A percentile compares a stretch with the other conserved stretches of the same genome.
Conservation (phyloP, 768 basidiomycete species). For the Calocera cornea region DNA sequence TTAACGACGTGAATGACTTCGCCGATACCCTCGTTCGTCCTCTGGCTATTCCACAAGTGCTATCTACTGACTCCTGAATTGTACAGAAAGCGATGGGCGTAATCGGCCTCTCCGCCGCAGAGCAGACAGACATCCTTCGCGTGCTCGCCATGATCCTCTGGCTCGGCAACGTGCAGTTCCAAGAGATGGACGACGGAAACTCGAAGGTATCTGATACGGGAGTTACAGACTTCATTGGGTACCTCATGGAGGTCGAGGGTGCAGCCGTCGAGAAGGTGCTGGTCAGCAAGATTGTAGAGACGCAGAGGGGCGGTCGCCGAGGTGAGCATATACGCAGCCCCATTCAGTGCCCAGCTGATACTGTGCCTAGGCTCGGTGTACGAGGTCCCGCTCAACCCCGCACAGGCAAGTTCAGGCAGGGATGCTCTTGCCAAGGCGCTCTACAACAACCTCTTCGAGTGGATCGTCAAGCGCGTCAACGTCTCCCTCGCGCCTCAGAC, state of each 20-base stretch:
- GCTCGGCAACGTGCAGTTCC: constrained; percentile 91
- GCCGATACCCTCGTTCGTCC: constrained; percentile 66
- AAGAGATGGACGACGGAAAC: constrained; percentile 81
- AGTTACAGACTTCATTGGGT: constrained; percentile 90
- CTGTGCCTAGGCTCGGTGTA: constrained; percentile 56
- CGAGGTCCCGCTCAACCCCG: constrained; percentile 85
- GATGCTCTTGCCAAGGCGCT: constrained; percentile 92
- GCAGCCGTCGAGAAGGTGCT: constrained; percentile 74
- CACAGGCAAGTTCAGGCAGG: constrained; percentile 77
- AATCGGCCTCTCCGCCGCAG: constrained; percentile 71
- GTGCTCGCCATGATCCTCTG: constrained; percentile 86
- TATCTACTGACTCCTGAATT: constrained; percentile 4
- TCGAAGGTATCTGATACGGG: constrained; percentile 62
- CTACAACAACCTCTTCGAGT: constrained; percentile 97
- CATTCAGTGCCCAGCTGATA: not conserved
- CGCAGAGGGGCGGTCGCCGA: constrained; percentile 77
- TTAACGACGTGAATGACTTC: constrained; percentile 81
- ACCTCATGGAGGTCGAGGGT: constrained; percentile 80
- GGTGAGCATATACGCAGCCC: constrained; percentile 29
- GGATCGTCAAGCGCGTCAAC: constrained; percentile 96
- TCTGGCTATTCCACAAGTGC: not conserved
- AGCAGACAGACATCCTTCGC: constrained; percentile 86
- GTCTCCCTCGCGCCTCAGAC: constrained; percentile 85
- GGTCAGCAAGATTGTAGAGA: constrained; percentile 78
- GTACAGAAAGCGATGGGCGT: constrained; percentile 79